phyloP scores from a whole-genome alignment of 495 filamentous ascomycete species.

The Hypoxylon fuscum region DNA sequence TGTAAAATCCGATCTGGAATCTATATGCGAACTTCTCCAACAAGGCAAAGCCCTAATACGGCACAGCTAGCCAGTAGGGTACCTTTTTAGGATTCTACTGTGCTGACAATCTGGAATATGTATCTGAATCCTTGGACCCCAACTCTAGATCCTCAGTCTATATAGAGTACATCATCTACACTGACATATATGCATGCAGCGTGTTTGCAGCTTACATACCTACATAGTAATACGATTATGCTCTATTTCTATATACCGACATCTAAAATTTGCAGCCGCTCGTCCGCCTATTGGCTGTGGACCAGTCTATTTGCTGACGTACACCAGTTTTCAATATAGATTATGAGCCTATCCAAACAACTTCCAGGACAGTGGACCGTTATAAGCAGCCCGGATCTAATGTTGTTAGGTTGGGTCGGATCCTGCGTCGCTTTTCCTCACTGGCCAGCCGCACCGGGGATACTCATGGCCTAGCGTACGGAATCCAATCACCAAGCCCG shows the following conservation, averaged over 20 bases:
- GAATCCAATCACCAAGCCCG: conserved; percentile 15
- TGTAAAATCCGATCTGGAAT: conserved; percentile 36
- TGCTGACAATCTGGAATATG: conserved; percentile 26
- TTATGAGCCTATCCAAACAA: conserved; percentile 5
- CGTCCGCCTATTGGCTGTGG: conserved; percentile 11
- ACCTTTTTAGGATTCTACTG: conserved; percentile 6
- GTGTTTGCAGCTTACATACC: background rate
- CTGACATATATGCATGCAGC: conserved; percentile 18
- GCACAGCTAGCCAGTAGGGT: conserved; percentile 26
- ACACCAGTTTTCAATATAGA: conserved; percentile 10
- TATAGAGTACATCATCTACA: conserved; percentile 28
- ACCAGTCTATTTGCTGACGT: conserved; percentile 16
- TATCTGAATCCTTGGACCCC: conserved; percentile 32
- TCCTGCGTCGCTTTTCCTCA: conserved; percentile 14
- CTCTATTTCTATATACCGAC: conserved; percentile 33
- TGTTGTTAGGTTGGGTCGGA: conserved; percentile 18
- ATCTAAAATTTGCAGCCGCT: conserved; percentile 12
- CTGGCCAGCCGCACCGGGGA: conserved; percentile 18
- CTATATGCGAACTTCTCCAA: conserved; percentile 26
- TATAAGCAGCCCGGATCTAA: conserved; percentile 6
- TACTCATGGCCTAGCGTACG: background rate
- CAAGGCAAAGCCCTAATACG: conserved; percentile 25
- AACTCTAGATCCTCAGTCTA: conserved; percentile 22
- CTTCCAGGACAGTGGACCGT: background rate
- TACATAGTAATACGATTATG: conserved; percentile 26